Base-by-base conservation (phyloP, 176 grass and related monocot species). In the Hyparrhenia diplandra region DNA sequence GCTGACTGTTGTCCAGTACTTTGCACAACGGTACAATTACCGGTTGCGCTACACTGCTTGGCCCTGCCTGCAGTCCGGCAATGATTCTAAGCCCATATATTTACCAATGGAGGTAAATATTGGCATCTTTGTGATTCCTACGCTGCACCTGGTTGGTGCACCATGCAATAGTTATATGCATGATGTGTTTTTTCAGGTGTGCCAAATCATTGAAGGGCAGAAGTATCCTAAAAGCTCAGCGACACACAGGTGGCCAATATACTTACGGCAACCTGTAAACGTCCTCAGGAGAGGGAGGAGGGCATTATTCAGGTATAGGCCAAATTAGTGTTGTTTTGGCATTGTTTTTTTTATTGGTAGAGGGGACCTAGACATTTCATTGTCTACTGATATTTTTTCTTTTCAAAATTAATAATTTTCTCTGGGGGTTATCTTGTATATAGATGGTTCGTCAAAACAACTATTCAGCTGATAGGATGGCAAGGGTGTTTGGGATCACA, bases 11-110 rank as follows among this genome's bases (percentile, higher is more conserved):
- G 74, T 91, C 21, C 78, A 91, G 25, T 97, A 97, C 78, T 94
- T 97, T 39, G 35, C 5, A 49, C 40, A 86, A 10, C 73, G 75
- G 12, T 94, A 97, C 60, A 78, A 84, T 1, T 90, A 32, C 71
- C 27, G 1, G 23, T n/a, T 97, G 81, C 55, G 59, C 10, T 86
- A 86, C 70, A 58, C 67, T 4, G 54, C 83, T 71, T 89, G 84
- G 87, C 94, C 94, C 59, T 97, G 94, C 85, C 75, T 97, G 36
- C 91, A 89, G 67, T 81, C 86, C 3, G 94, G 94, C 73, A 97
- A 24, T 60, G 74, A 88, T 40, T 76, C 67, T 74, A 87, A 77
- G 7, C 89, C 94, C 36, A 88, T 81, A 45, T 97, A 88, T 71
- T 88, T 97, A 71, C 89, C 89, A 23, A 94, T 97, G 87, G 94